Percentiles rank a stretch among this genome's conserved stretches.
Conservation (phyloP, 208 protist species). For the Tritrichomonas musculus region DNA sequence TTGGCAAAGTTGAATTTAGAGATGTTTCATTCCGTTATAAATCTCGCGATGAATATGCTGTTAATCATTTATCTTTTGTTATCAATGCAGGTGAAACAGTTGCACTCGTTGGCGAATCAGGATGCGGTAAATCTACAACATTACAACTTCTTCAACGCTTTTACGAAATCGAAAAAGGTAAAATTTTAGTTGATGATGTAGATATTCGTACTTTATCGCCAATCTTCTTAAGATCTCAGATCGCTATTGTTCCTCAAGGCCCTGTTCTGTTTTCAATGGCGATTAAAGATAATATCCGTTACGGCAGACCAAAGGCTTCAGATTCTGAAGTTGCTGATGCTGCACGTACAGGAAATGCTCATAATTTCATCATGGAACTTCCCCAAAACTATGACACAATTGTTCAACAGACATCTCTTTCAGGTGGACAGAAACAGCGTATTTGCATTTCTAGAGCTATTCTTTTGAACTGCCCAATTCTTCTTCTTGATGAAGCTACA, state of each 20-base stretch:
- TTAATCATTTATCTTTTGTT: not conserved
- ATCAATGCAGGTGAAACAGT: conserved; percentile 32
- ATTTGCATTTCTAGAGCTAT: conserved; percentile 2
- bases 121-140: conserved; percentile 22
- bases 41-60: not conserved
- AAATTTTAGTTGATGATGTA: not conserved
- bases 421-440: not conserved
- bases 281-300: conserved; percentile 51
- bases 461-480: not conserved
- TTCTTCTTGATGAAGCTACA: conserved; percentile 64
- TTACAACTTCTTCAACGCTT: not conserved
- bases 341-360: conserved; percentile 36
- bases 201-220: not conserved
- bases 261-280: conserved; percentile 55
- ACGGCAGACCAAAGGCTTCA: conserved; percentile 35
- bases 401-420: not conserved
- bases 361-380: not conserved
- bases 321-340: conserved; percentile 49
- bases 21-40: conserved; percentile 16
- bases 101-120: conserved; percentile 9
- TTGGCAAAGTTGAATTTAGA: not conserved
- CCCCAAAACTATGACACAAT: not conserved
- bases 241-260: conserved; percentile 38
- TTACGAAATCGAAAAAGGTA: not conserved
- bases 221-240: not conserved